Evolutionary conservation across 2,329 filamentous ascomycete genomes (phyloP).

Genomic region (Didymella arachidicola): DNA sequence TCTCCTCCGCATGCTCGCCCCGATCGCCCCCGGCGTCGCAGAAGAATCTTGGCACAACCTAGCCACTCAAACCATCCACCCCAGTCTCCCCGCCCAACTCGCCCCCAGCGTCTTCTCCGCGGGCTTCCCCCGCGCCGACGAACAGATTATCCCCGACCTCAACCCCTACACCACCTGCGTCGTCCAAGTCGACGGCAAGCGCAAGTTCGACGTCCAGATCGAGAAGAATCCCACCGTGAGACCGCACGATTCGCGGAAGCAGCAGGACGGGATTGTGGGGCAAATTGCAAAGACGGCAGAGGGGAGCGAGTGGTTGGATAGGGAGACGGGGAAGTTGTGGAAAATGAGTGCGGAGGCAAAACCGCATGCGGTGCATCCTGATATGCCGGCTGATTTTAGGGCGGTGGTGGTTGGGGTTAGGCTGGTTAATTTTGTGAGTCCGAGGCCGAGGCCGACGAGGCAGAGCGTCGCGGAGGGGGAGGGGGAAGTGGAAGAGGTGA

Average conservation of each 20-base stretch:
- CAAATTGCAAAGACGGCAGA: slow-evolving; percentile 57
- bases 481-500: not conserved
- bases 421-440: slow-evolving; percentile 75
- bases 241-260: not conserved
- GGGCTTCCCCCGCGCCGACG: slow-evolving; percentile 64
- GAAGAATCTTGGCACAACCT: slow-evolving; percentile 81
- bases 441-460: not conserved
- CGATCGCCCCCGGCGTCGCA: slow-evolving; percentile 79
- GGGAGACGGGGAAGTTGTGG: slow-evolving; percentile 46
- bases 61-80: slow-evolving; percentile 21
- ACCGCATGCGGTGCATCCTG: slow-evolving; percentile 5
- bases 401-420: slow-evolving; percentile 73
- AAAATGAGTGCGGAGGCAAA: slow-evolving; percentile 23
- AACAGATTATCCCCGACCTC: slow-evolving; percentile 62
- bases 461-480: not conserved
- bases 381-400: slow-evolving; percentile 51
- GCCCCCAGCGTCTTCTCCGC: slow-evolving; percentile 53
- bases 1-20: slow-evolving; percentile 76
- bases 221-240: slow-evolving; percentile 52
- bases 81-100: not conserved
- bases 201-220: slow-evolving; percentile 73
- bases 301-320: slow-evolving; percentile 63
- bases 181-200: slow-evolving; percentile 82
- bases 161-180: slow-evolving; percentile 65
- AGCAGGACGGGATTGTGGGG: not conserved